Evolutionary conservation across 75 land plant species (phyloP).

Genomic region (Sequoia sempervirens): DNA sequence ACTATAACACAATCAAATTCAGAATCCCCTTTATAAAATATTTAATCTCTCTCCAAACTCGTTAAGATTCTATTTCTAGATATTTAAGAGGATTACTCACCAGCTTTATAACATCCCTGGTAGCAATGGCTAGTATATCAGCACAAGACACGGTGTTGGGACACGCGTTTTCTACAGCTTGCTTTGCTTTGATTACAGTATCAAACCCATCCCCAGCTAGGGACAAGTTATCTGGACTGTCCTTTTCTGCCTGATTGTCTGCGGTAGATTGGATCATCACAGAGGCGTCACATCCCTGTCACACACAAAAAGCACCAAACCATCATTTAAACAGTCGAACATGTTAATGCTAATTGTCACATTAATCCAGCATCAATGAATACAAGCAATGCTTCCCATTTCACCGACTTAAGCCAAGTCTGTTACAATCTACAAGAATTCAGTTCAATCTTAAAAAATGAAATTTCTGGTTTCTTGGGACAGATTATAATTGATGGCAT

Average conservation of each 20-base stretch:
- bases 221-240: conserved; percentile 52
- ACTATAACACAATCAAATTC: too few relatives aligned
- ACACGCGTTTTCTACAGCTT: conserved; percentile 50
- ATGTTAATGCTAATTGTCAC: neutral
- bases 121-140: conserved; percentile 25
- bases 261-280: conserved; percentile 42
- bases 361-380: neutral
- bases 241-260: conserved; percentile 64
- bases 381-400: neutral
- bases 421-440: neutral
- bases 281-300: conserved; percentile 78
- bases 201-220: conserved; percentile 90
- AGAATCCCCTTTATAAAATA: too few relatives aligned
- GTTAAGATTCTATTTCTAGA: neutral
- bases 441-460: neutral
- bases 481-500: neutral
- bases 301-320: conserved; percentile 1
- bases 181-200: conserved; percentile 71
- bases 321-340: neutral
- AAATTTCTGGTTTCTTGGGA: neutral
- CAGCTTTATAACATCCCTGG: conserved; percentile 20
- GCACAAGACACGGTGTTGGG: conserved; percentile 34
- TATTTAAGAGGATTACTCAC: conserved; percentile 6
- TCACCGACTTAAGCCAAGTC: neutral
- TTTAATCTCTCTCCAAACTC: too few relatives aligned